Base-by-base conservation (phyloP, 257 asterid species). In the Penstemon newberryi region DNA sequence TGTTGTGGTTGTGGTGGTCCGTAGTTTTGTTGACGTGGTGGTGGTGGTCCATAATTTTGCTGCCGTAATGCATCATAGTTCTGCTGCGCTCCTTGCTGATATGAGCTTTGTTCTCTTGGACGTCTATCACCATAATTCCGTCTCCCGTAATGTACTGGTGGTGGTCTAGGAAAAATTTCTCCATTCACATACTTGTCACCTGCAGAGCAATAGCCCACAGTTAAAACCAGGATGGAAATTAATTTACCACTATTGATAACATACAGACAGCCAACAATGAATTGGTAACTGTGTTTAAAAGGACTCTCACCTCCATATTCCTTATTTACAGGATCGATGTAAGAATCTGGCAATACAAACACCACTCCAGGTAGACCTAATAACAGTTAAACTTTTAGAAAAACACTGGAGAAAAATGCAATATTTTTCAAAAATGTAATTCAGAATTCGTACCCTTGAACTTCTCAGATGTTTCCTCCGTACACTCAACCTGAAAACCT, bases 131-230 rank as follows among this genome's bases (percentile, higher is more conserved):
- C 71, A 72, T 51, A 70, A 57, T 37, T 63, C 8, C 73, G 86
- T 68, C 86, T 84, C 63, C 79, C 82, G 78, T 84, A 87, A 56
- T 77, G 85, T 8, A 89, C 81, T 6, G 97, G 96, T 41, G 96
- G 95, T 37, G 96, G 96, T 78, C 96, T 86, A 63, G 89, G 96
- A 49, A 87, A 78, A 60, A 94, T 94, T 70, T 84, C 86, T 60
- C 99, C 99, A 70, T 91, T 84, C 39, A 82, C 78, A 72, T 94
- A 94, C 85, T 94, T 94, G 78, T 94, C 99, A 38, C 99, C 99
- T 93, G 86, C 65, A 67, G 63, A 19, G 73, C 43, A 69, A 55
- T 37, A 12, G 38, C 11, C 46, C 60, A 42, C 55, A 56, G 47
- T 42, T 11, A n/a, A 53, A 63, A 65, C 37, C 56, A 60, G 47